phyloP scores from a whole-genome alignment of 805 yeast species.

The Sugiyamaella lignohabitans region DNA sequence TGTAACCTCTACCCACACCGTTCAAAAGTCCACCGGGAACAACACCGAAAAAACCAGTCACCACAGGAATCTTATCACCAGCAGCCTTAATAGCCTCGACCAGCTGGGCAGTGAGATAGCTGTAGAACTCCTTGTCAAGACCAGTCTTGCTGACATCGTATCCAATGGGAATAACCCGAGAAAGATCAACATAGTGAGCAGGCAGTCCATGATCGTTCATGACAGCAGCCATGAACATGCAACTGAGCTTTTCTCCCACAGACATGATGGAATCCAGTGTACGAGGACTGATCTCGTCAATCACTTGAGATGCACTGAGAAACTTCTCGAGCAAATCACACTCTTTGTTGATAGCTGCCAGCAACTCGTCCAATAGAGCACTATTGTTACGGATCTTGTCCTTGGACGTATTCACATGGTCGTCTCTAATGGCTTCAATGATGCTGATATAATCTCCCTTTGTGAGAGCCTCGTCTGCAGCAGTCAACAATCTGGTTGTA shows the following conservation, averaged over 20 bases:
- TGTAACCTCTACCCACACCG: conserved; percentile 95
- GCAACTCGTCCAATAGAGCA: conserved; percentile 46
- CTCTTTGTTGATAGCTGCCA: conserved; percentile 56
- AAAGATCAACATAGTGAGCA: conserved; percentile 73
- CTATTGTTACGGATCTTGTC: conserved; percentile 39
- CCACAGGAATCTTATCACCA: conserved; percentile 63
- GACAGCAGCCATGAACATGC: conserved; percentile 80
- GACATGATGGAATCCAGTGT: conserved; percentile 88
- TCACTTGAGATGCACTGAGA: conserved; percentile 78
- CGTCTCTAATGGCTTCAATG: conserved; percentile 63
- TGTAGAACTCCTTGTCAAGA: conserved; percentile 60
- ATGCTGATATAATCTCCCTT: conserved; percentile 41
- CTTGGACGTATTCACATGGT: conserved; percentile 72
- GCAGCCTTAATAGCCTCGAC: conserved; percentile 39
- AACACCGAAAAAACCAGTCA: conserved; percentile 92
- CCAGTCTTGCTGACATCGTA: conserved; percentile 46
- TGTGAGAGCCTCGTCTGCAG: conserved; percentile 57
- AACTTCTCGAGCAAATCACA: conserved; percentile 61
- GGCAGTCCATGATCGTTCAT: conserved; percentile 76
- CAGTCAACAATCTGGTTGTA: conserved; percentile 72
- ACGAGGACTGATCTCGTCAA: conserved; percentile 85
- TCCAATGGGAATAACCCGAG: conserved; percentile 61
- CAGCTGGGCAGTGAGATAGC: conserved; percentile 42
- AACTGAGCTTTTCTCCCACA: conserved; percentile 87
- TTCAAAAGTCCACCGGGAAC: conserved; percentile 94